phyloP scores from a whole-genome alignment of 2,329 filamentous ascomycete genomes.

The Thermoascus crustaceus region DNA sequence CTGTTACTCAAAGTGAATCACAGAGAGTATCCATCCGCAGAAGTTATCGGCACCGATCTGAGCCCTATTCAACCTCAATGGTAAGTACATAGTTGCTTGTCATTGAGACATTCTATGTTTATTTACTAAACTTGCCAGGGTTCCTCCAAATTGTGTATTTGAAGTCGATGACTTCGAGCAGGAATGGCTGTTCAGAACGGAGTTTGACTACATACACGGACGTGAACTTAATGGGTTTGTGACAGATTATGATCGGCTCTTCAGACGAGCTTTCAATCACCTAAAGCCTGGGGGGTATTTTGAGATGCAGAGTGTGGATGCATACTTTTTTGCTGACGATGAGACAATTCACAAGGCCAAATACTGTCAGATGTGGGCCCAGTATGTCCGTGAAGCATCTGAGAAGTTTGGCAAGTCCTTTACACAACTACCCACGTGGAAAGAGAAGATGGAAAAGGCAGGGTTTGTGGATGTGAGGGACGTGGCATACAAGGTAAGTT shows the following conservation, averaged over 20 bases:
- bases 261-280: not conserved
- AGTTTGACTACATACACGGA: slow-evolving; percentile 11
- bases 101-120: not conserved
- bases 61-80: slow-evolving; percentile 35
- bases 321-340: slow-evolving; percentile 5
- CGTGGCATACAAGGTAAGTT: slow-evolving; percentile 29
- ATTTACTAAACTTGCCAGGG: slow-evolving; percentile 14
- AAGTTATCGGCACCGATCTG: slow-evolving; percentile 37
- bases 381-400: slow-evolving; percentile 8
- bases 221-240: not conserved
- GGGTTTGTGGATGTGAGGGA: slow-evolving; percentile 45
- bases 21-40: slow-evolving; percentile 22
- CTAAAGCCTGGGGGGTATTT: slow-evolving; percentile 2
- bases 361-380: slow-evolving; percentile 7
- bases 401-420: slow-evolving; percentile 10
- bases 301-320: not conserved
- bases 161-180: slow-evolving; percentile 9
- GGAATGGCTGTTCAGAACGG: slow-evolving; percentile 7
- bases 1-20: slow-evolving; percentile 7
- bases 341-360: slow-evolving; percentile 8
- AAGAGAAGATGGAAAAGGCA: slow-evolving; percentile 36
- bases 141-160: slow-evolving; percentile 12
- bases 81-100: not conserved
- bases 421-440: slow-evolving; percentile 19
- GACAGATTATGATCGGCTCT: not conserved